These are phyloP conservation scores for Barnettozyma wickerhamii DNA, from an alignment of 805 yeast genomes.

Conservation along the genomic window DNA sequence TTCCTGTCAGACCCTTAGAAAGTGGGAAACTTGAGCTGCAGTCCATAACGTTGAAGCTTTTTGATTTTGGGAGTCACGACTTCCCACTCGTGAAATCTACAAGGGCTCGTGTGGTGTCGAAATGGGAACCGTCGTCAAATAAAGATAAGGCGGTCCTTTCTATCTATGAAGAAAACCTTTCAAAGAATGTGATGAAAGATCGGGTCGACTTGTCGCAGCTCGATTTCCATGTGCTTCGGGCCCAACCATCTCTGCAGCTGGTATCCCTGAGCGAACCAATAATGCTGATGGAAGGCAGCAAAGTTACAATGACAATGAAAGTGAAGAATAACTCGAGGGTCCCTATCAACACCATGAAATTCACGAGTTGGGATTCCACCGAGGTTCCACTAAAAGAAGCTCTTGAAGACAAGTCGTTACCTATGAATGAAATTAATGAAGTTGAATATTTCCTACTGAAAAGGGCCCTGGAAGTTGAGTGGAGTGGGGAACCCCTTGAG, in stretches of 20 bases:
- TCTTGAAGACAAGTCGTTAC: conserved; percentile 41
- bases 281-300: conserved; percentile 79
- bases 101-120: conserved; percentile 20
- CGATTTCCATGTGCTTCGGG: conserved; percentile 30
- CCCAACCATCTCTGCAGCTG: conserved; percentile 60
- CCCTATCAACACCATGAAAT: conserved; percentile 50
- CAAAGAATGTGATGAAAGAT: conserved; percentile 11
- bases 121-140: conserved; percentile 21
- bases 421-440: conserved; percentile 67
- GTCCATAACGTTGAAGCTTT: conserved; percentile 48
- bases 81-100: conserved; percentile 39
- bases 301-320: conserved; percentile 41
- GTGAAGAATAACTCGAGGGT: conserved; percentile 58
- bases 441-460: conserved; percentile 63
- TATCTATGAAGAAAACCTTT: conserved; percentile 14
- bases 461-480: conserved; percentile 47
- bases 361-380: conserved; percentile 70
- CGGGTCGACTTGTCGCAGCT: conserved; percentile 27
- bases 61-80: conserved; percentile 43
- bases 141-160: conserved; percentile 1
- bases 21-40: conserved; percentile 45
- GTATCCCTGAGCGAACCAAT: conserved; percentile 48
- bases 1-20: conserved; percentile 44
- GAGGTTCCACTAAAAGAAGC: conserved; percentile 58
- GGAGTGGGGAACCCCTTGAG: conserved; percentile 21